Percentiles rank a stretch among this genome's conserved stretches.
Conservation (phyloP, 345 rosid genomes). For the Lenwebbia sp. region DNA sequence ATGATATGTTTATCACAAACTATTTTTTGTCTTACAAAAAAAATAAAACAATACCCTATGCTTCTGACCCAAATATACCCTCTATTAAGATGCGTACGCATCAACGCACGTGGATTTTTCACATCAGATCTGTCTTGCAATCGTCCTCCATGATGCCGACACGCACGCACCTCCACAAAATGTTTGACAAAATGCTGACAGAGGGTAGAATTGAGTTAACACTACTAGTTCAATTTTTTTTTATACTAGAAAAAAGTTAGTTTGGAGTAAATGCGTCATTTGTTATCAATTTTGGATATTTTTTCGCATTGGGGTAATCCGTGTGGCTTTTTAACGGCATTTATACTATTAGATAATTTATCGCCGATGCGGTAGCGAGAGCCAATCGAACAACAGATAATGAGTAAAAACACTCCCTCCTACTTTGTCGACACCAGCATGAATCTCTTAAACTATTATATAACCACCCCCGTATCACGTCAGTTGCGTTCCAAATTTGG, state of each 20-base stretch:
- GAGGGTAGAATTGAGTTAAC: not conserved
- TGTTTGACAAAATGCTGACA: not conserved
- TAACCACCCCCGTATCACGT: not conserved
- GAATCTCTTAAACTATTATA: not conserved
- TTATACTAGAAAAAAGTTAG: not conserved
- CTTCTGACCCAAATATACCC: not conserved
- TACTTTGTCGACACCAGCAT: not conserved
- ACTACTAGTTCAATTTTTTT: not conserved
- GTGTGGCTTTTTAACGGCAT: not conserved
- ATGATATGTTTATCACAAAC: not conserved
- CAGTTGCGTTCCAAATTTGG: not conserved
- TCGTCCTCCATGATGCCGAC: accelerated
- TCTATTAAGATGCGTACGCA: not conserved
- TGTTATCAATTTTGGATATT: not conserved
- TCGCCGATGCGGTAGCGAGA: not conserved
- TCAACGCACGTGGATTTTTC: not conserved
- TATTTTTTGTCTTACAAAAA: not conserved
- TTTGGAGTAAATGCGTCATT: not conserved
- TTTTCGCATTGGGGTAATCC: no score
- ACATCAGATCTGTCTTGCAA: not conserved
- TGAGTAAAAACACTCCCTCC: not conserved
- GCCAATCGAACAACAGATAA: not conserved
- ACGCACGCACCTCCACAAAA: not conserved
- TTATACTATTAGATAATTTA: not conserved
- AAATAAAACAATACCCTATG: not conserved